These are phyloP conservation scores for Flaveria robusta DNA, from an alignment of 129 eudicot species.

Conservation along the genomic window DNA sequence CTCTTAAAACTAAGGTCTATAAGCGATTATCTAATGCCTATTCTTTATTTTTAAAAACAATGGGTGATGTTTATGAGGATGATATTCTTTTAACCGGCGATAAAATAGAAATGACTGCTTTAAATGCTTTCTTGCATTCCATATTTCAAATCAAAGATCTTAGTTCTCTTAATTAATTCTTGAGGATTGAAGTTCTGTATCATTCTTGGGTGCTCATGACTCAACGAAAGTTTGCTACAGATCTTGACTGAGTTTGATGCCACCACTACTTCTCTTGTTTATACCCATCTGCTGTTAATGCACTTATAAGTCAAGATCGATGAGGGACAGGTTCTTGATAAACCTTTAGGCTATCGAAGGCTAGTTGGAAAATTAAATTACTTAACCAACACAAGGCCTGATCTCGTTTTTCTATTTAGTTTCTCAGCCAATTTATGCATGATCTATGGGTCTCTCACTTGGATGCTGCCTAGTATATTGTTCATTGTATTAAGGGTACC, in stretches of 20 bases:
- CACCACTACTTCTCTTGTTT: neutral
- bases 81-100: neutral
- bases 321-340: too few species aligned
- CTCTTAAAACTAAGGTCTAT: neutral
- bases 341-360: too few species aligned
- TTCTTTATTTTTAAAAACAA: too few species aligned
- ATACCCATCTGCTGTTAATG: neutral
- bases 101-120: neutral
- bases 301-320: too few species aligned
- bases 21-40: neutral
- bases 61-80: neutral
- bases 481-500: neutral
- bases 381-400: too few species aligned
- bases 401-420: too few species aligned
- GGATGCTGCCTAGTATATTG: neutral
- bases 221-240: neutral
- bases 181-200: neutral
- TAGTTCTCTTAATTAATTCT: neutral
- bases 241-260: neutral
- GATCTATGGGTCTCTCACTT: neutral
- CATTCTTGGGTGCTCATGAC: neutral
- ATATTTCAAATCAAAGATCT: neutral
- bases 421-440: neutral
- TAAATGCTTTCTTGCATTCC: neutral
- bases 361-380: too few species aligned